Evolutionary conservation across 371 early-diverging fungal genomes (phyloP), one percentile per base, ranked within the genome.

Genomic region (Mucor saturninus): DNA sequence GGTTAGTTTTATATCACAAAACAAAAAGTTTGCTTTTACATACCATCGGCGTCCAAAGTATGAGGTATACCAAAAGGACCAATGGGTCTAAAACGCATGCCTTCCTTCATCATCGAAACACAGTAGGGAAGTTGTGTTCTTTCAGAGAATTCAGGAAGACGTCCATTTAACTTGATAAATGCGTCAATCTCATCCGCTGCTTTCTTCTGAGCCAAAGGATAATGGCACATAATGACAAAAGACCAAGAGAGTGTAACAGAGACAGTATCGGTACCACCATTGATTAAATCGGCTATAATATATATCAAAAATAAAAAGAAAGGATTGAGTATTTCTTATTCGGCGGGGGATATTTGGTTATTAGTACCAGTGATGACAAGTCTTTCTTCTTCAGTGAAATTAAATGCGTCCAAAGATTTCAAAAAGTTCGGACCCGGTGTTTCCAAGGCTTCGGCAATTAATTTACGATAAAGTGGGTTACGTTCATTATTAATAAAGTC

Each of bases 211-310:
- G 56, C 62, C 8, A 50, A 37, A 32, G 62, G 62, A 21, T 48
- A 26, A 43, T 53, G 53, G 38, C 54, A 57, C 45, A 67, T 11
- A 14, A 53, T 37, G 10, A 62, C 62, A 46, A 67, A 58, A 13
- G 31, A 37, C 58, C 62, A 62, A 5, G 11, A 26, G 28, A 67
- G 39, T 1, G 62, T 53, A n/a, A 57, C 39, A 21, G 61, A 26
- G 26, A 48, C 37, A 7, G 62, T 67, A 42, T 62, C 67, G 31
- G 62, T 48, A 6, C 67, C 67, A n/a, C 54, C 67, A 40, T 42
- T 54, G 55, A 63, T 55, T 7, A 63, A 48, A 42, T 68, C 68
- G 21, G 6, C 29, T 31, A 14, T 21, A 11, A n/a, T 13, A 52
- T 45, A 37, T 15, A 35, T 32, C 35, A 29, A 6, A 3, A 48